These are phyloP conservation scores for Rhinocladiella similis DNA, from an alignment of 2,329 filamentous ascomycete species.

Conservation along the genomic window DNA sequence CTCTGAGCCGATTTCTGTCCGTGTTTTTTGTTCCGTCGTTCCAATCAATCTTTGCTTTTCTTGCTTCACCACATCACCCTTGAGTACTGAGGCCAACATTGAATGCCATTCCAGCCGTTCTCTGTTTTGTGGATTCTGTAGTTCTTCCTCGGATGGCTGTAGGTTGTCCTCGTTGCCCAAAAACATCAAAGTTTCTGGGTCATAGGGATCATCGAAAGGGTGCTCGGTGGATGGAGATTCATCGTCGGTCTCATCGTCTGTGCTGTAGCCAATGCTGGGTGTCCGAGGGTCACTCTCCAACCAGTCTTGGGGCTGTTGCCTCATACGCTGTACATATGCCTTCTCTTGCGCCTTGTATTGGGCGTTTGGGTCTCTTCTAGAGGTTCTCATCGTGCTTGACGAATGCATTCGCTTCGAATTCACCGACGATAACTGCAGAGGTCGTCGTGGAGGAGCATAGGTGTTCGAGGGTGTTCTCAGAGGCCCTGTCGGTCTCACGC, in stretches of 20 bases:
- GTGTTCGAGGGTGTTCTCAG: constrained; percentile 75
- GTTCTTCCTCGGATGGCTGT: constrained; percentile 84
- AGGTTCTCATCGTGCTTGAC: constrained; percentile 54
- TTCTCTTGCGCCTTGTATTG: constrained; percentile 84
- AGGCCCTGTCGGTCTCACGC: constrained; percentile 68
- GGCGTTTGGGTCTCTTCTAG: constrained; percentile 65
- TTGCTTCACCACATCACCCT: constrained; percentile 94
- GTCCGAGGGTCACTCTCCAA: constrained; percentile 67
- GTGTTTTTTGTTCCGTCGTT: constrained; percentile 70
- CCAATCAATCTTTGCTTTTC: constrained; percentile 96
- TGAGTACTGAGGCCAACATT: constrained; percentile 93
- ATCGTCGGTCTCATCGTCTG: constrained; percentile 64
- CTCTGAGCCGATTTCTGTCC: constrained; percentile 66
- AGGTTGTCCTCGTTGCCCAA: constrained; percentile 80
- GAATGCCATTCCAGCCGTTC: constrained; percentile 97
- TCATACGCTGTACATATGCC: constrained; percentile 88
- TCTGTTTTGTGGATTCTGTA: constrained; percentile 82
- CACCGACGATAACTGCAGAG: constrained; percentile 48
- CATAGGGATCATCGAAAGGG: constrained; percentile 81
- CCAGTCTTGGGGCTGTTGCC: constrained; percentile 77
- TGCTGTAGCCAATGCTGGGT: constrained; percentile 65
- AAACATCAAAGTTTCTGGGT: constrained; percentile 90
- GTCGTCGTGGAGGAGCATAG: constrained; percentile 66
- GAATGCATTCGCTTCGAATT: constrained; percentile 56
- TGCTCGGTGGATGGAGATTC: constrained; percentile 85